Evolutionary conservation across 192 early-diverging fungal genomes (phyloP), one percentile per base, ranked within the genome.

Genomic region (Umbelopsis sp.): DNA sequence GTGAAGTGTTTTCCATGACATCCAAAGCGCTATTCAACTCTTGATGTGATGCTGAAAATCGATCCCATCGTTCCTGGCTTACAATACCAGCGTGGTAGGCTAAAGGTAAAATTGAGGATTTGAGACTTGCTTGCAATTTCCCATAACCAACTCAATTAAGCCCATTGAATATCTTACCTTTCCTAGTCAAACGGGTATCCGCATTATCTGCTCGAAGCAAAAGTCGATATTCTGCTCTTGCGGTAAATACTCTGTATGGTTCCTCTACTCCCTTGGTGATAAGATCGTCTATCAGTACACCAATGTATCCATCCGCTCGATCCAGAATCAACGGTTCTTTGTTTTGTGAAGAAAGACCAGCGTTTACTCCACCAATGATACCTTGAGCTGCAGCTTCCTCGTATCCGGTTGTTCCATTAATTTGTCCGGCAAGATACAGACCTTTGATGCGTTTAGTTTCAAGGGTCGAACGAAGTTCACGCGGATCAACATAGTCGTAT

Each of bases 401-500:
- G 70, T 93, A 94, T 6, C 93, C 93, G 0, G 93, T 94, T 1
- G 93, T 94, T n/a, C 93, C 93, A 69, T 94, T 94, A 52, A 94
- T 94, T 79, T 94, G 93, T 0, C 93, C 93, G 2, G 93, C 93
- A 76, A 94, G 80, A 74, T 86, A 94, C 34, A 94, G 74, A 21
- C 93, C 93, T 9, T 71, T 78, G 9, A 94, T 87, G 21, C 93
- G 91, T 74, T 89, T 89, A 3, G 93, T 94, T 84, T 94, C 91
- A 25, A 94, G 70, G 2, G 86, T 92, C 14, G 86, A 86, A 71
- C 84, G 77, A 36, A 94, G 80, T 74, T 94, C 93, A 32, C 93
- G 89, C 9, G 93, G 93, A 74, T 94, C 93, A 10, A 94, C 80
- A 68, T 94, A 89, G 62, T 94, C 93, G 73, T 94, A 94, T 71